These are phyloP conservation scores for Polygonum aviculare DNA, from an alignment of 148 eudicot species.

Conservation along the genomic window DNA sequence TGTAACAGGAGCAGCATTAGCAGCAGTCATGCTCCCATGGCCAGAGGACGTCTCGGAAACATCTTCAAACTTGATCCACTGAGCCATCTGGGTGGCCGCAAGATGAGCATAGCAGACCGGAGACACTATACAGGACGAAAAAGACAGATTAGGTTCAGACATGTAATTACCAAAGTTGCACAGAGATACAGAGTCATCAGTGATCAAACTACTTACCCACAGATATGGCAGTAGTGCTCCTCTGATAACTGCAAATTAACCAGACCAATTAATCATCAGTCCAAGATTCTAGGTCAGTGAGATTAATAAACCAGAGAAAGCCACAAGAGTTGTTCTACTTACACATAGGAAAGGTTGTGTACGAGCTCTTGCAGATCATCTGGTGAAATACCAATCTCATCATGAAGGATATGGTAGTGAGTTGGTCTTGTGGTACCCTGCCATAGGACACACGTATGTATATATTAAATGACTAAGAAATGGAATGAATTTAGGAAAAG, in stretches of 20 bases:
- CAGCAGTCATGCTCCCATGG: constrained; percentile 65
- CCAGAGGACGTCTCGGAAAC: constrained; percentile 63
- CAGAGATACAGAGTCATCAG: background rate
- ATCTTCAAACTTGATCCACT: constrained; percentile 83
- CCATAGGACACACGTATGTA: background rate
- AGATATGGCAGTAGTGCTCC: constrained; percentile 38
- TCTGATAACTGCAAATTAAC: constrained; percentile 22
- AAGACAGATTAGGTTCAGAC: background rate
- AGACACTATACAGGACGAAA: constrained; percentile 39
- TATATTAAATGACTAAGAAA: background rate
- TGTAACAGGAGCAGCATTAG: constrained; percentile 58
- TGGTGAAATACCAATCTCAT: constrained; percentile 32
- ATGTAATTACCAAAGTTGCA: background rate
- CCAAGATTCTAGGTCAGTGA: background rate
- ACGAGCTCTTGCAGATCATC: constrained; percentile 36
- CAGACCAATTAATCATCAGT: background rate
- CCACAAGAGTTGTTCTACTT: constrained; percentile 12
- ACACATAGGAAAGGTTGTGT: constrained; percentile 36
- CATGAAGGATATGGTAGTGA: constrained; percentile 32
- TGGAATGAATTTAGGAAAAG: too few species aligned
- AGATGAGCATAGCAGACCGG: constrained; percentile 87
- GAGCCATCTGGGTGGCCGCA: constrained; percentile 77
- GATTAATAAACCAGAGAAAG: background rate
- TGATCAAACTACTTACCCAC: constrained; percentile 22
- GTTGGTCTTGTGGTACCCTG: constrained; percentile 41